Conservation (phyloP, 192 early-diverging fungal species). For the Podila epigama region DNA sequence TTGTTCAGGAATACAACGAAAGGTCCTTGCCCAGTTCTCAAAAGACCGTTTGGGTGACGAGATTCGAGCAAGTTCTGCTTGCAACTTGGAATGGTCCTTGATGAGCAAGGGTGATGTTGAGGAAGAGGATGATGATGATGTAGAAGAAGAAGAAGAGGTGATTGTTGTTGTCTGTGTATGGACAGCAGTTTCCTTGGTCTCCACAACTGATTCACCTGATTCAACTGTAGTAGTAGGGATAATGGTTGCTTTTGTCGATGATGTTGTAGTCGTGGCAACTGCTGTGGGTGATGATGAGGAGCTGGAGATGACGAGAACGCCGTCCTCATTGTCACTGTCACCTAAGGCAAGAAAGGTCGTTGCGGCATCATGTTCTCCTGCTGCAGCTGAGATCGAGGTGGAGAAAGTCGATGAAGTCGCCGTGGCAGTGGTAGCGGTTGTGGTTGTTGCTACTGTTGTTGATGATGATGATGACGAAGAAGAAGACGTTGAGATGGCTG, state of each 20-base stretch:
- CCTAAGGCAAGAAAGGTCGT: background rate
- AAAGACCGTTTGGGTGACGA: constrained; percentile 43
- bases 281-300: background rate
- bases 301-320: background rate
- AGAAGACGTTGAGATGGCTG: background rate
- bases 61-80: constrained; percentile 23
- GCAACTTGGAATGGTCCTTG: background rate
- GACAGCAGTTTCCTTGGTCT: too few species aligned
- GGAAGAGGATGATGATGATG: background rate
- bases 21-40: constrained; percentile 76
- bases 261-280: background rate
- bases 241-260: too few species aligned
- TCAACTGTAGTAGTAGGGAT: too few species aligned
- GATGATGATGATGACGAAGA: background rate
- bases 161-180: too few species aligned
- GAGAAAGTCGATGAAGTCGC: background rate
- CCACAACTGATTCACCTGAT: too few species aligned
- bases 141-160: too few species aligned
- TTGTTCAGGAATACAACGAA: constrained; percentile 60
- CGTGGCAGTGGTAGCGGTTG: background rate
- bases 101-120: background rate
- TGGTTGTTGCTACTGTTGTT: background rate
- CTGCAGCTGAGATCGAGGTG: background rate
- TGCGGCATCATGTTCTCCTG: background rate
- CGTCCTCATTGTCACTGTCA: background rate